A percentile compares a stretch with the other conserved stretches of the same genome.
Evolutionary conservation across 1,284 basidiomycete genomes (phyloP).

Genomic region (Moesziomyces aphidis): DNA sequence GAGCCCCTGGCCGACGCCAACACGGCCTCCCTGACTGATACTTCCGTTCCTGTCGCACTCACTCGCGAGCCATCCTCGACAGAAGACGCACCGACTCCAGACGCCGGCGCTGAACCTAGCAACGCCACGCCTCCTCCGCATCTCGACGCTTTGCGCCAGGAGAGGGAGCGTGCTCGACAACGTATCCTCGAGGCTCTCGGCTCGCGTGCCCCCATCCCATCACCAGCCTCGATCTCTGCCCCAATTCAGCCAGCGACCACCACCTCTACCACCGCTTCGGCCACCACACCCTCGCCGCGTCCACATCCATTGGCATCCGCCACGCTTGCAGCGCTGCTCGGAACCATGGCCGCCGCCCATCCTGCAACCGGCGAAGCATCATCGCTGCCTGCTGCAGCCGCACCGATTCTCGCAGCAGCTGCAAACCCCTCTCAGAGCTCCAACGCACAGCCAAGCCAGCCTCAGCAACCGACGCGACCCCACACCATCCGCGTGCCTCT

Average conservation of each 20-base stretch:
- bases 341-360: conserved; percentile 8
- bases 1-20: background rate
- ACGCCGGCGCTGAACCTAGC: background rate
- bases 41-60: too few species aligned
- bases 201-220: background rate
- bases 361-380: background rate
- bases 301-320: conserved; percentile 14
- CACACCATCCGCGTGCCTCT: conserved; percentile 27
- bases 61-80: background rate
- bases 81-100: background rate
- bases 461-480: conserved; percentile 9
- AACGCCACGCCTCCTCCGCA: conserved; percentile 42
- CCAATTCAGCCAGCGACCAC: background rate
- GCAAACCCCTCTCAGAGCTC: background rate
- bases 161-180: conserved; percentile 41
- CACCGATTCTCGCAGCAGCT: background rate
- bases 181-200: conserved; percentile 36
- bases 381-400: background rate
- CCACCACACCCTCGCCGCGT: background rate
- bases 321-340: conserved; percentile 33
- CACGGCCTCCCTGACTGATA: too few species aligned
- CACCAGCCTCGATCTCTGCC: conserved; percentile 1
- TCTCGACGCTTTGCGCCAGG: conserved; percentile 30
- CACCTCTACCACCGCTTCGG: background rate
- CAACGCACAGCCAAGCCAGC: conserved; percentile 6